These are phyloP conservation scores for Suillus occidentalis DNA, from an alignment of 768 basidiomycete species.

Conservation along the genomic window DNA sequence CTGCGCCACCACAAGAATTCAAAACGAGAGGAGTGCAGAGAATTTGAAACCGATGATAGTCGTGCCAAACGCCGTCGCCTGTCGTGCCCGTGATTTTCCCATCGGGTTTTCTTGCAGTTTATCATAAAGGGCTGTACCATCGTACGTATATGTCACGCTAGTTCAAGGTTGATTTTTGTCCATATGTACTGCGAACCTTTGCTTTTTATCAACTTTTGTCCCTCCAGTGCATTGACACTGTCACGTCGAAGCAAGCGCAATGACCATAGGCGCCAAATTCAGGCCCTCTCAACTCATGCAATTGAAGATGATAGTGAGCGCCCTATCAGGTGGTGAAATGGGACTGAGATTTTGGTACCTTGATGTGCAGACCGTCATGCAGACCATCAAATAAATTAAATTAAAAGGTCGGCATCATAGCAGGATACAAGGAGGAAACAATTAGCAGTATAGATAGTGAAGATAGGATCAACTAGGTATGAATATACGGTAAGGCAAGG, in stretches of 20 bases:
- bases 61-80: neutral
- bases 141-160: neutral
- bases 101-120: neutral
- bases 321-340: neutral
- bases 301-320: neutral
- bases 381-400: neutral
- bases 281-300: neutral
- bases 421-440: neutral
- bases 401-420: neutral
- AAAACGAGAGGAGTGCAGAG: neutral
- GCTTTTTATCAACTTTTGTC: neutral
- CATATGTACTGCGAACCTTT: neutral
- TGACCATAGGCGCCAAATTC: neutral
- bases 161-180: neutral
- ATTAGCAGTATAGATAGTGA: neutral
- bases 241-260: neutral
- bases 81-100: neutral
- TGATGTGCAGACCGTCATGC: neutral
- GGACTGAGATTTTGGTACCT: neutral
- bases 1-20: constrained; percentile 22
- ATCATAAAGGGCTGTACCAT: neutral
- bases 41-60: neutral
- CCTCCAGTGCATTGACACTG: neutral
- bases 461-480: neutral
- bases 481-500: neutral